Evolutionary conservation across 2,329 filamentous ascomycete genomes (phyloP), one percentile per base, ranked within the genome.

Genomic region (Ophiostoma ips): DNA sequence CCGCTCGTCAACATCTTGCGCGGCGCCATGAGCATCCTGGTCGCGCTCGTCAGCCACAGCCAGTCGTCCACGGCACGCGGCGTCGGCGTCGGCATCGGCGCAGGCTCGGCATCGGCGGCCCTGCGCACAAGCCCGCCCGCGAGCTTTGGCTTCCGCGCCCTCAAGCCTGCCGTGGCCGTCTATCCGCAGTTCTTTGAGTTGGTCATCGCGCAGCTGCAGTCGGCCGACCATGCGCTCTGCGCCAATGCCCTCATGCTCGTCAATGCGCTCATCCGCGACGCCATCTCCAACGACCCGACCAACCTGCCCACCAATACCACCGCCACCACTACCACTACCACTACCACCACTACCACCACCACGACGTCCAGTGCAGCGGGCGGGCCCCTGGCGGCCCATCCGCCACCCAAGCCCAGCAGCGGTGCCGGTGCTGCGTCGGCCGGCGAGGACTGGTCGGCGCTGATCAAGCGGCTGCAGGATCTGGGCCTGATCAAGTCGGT

Each of bases 1-100:
- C 92, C 90, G 21, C 76, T 98, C 54, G 92, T 98, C 66, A 98
- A 98, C 64, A 95, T 96, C 62, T 79, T 98, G 53, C 81, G 92
- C 56, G 92, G 92, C 60, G 90, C 90, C 61, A 95, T 98, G 85
- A 90, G 88, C 44, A 94, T 98, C 54, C 76, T 98, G 50, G 90
- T 95, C 44, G 87, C 89, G 12, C 83, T 96, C 51, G 90, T 98
- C 48, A 84, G 87, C 55, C 84, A 94, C 65, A 87, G 88, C 28
- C 81, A 87, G 61, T 77, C 75, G 15, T 77, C 75, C 11, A 67
- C 71, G 38, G 60, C 66, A 11, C 61, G 65, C 45, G 53, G 56
- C n/a, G 31, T 50, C 37, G 51, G 51, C 16, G 28, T 51, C 36
- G 55, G 50, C 5, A 43, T 50, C 18, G 55, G 45, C 13, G 53